Evolutionary conservation across 805 yeast genomes (phyloP).

Genomic region (Scheffersomyces ergatensis): DNA sequence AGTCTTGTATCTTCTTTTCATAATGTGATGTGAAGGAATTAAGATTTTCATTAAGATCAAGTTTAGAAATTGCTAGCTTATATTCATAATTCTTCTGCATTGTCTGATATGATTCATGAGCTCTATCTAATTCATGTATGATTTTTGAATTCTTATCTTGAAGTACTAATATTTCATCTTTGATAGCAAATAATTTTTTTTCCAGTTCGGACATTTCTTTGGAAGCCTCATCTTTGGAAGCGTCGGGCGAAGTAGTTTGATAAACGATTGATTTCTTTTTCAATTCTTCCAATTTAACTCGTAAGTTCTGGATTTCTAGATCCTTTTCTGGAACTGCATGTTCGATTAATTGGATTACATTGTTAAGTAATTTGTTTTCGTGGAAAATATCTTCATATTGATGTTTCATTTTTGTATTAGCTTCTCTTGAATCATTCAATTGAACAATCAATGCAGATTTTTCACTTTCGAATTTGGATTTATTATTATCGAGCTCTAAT

Average conservation of each 20-base stretch:
- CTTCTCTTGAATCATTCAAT: conserved; percentile 6
- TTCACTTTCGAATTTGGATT: conserved; percentile 6
- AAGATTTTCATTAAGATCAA: conserved; percentile 25
- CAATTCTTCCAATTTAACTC: conserved; percentile 10
- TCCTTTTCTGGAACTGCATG: conserved; percentile 20
- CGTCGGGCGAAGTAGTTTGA: conserved; percentile 4
- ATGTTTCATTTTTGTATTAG: conserved; percentile 7
- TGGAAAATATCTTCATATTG: conserved; percentile 4
- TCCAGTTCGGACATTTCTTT: conserved; percentile 3
- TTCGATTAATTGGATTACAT: conserved; percentile 9
- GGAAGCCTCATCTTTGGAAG: conserved; percentile 4
- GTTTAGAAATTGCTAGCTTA: conserved; percentile 18
- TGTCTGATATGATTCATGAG: conserved; percentile 11
- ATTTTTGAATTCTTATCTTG: conserved; percentile 18
- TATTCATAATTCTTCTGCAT: conserved; percentile 18
- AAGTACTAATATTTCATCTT: conserved; percentile 14
- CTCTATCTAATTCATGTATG: conserved; percentile 13
- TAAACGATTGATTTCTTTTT: conserved; percentile 1
- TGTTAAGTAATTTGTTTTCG: conserved; percentile 7
- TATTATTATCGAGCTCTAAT: conserved; percentile 6
- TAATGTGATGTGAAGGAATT: conserved; percentile 20
- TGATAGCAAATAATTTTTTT: conserved; percentile 10
- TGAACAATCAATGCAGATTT: conserved; percentile 5
- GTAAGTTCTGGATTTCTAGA: conserved; percentile 16
- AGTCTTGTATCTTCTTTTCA: conserved; percentile 35